Evolutionary conservation across 208 protist genomes (phyloP).

Genomic region (Trypanosoma melophagium): DNA sequence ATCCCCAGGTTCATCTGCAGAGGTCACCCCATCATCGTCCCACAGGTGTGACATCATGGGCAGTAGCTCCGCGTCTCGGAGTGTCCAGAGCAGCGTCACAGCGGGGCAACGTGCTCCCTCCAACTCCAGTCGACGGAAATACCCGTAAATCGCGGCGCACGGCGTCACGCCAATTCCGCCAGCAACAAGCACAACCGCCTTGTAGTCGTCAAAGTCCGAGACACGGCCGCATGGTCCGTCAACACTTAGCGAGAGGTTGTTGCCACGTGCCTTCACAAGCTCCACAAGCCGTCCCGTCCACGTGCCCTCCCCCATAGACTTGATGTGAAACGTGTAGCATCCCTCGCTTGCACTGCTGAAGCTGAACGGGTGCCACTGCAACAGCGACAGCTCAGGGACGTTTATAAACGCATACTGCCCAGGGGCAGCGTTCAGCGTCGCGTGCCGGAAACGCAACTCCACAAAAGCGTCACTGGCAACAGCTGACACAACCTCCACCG

Average conservation of each 20-base stretch:
- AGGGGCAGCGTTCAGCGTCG: slow-evolving; percentile 7
- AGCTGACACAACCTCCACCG: slow-evolving; percentile 20
- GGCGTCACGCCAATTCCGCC: slow-evolving; percentile 50
- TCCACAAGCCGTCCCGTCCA: slow-evolving; percentile 43
- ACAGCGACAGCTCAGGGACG: slow-evolving; percentile 49
- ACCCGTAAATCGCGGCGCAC: slow-evolving; percentile 42
- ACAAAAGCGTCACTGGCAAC: slow-evolving; percentile 7
- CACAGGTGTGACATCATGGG: slow-evolving; percentile 24
- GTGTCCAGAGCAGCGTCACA: slow-evolving; percentile 18
- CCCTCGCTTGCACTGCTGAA: slow-evolving; percentile 21
- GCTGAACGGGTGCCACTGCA: slow-evolving; percentile 76
- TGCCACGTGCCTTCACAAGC: slow-evolving; percentile 20
- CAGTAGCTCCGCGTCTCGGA: slow-evolving; percentile 19
- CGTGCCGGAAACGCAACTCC: slow-evolving; percentile 17
- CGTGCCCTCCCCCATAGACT: slow-evolving; percentile 48
- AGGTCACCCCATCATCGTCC: too few relatives aligned
- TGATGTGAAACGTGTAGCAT: slow-evolving; percentile 38
- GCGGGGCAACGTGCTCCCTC: background rate
- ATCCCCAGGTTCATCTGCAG: too few relatives aligned
- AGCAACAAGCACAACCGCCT: slow-evolving; percentile 40
- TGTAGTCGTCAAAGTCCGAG: slow-evolving; percentile 37
- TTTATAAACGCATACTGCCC: slow-evolving; percentile 56
- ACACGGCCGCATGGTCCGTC: slow-evolving; percentile 48
- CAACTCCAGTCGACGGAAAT: slow-evolving; percentile 19
- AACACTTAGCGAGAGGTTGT: slow-evolving; percentile 34